A percentile compares a stretch with the other conserved stretches of the same genome.
Conservation (phyloP, 208 protist genomes). For the Porcisia hertigi region DNA sequence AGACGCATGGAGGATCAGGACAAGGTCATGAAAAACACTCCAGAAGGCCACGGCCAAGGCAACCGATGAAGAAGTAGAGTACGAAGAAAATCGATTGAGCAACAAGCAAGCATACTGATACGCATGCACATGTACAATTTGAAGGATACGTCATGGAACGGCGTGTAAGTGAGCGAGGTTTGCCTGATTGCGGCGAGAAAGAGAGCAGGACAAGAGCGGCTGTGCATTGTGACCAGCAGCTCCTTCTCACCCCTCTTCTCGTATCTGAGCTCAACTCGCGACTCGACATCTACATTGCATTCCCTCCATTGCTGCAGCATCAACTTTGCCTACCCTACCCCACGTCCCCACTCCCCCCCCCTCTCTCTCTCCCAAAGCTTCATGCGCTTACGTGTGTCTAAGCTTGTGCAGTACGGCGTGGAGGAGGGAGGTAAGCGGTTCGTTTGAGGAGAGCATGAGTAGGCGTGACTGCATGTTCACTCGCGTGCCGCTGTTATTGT, state of each 20-base stretch:
- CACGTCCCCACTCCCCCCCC: too few species aligned
- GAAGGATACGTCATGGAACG: not conserved
- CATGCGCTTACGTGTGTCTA: too few species aligned
- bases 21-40: not conserved
- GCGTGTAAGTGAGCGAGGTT: not conserved
- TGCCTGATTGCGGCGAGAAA: not conserved
- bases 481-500: too few species aligned
- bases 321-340: too few species aligned
- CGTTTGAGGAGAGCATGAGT: too few species aligned
- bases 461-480: too few species aligned
- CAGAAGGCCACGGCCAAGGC: constrained; percentile 15
- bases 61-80: constrained; percentile 4
- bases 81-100: constrained; percentile 1
- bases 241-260: not conserved
- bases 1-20: not conserved
- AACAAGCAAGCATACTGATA: not conserved
- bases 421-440: too few species aligned
- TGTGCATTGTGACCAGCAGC: not conserved
- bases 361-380: too few species aligned
- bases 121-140: not conserved
- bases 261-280: not conserved
- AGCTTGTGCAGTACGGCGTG: too few species aligned
- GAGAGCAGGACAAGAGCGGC: not conserved
- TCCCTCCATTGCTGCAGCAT: too few species aligned
- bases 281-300: too few species aligned